Base-by-base conservation (phyloP, 2,329 filamentous ascomycete genomes). In the Spiromastix sp. region DNA sequence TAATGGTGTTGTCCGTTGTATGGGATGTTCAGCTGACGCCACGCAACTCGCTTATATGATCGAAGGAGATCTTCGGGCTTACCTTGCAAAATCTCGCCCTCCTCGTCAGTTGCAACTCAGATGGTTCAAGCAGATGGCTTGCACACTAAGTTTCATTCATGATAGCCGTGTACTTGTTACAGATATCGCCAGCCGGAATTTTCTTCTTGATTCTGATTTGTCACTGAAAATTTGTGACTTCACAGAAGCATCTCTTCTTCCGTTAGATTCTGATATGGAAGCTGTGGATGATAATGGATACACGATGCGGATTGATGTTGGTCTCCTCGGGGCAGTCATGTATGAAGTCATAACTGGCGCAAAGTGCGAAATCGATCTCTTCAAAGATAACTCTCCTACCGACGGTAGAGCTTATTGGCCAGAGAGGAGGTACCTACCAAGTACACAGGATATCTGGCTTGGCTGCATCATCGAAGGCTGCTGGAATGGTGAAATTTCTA, bases 181-280 rank as follows among this genome's bases (percentile, higher is more conserved):
- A 9, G 44, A 48, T 32, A 35, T 46, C 29, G 32, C 39, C 5
- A 32, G 38, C 15, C 26, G 38, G 15, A 48, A 46, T 26, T 20
- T 46, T 21, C 17, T 48, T 5, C 37, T 42, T 17, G 37, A 40
- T 36, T 31, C 43, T 9, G 36, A 52, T 41, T 25, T 55, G 11
- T 46, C 41, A 2, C 21, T 57, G 18, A 52, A 51, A 37, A 30
- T 56, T 11, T 48, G 44, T 30, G 52, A 56, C 39, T 55, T 56
- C 34, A 34, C 46, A 2, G 46, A 53, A 30, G 45, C 49, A 8
- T 16, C 34, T 21, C 11, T 31, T 19, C 20, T 37, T 8, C 28
- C 34, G 18, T 30, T 25, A 3, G 34, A 32, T 20, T n/a, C 34
- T 12, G 11, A 12, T 16, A 37, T 37, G 19, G 13, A 37, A 17